Base-by-base conservation (phyloP, 1,284 basidiomycete species). In the Erythrobasidium hasegawianum region DNA sequence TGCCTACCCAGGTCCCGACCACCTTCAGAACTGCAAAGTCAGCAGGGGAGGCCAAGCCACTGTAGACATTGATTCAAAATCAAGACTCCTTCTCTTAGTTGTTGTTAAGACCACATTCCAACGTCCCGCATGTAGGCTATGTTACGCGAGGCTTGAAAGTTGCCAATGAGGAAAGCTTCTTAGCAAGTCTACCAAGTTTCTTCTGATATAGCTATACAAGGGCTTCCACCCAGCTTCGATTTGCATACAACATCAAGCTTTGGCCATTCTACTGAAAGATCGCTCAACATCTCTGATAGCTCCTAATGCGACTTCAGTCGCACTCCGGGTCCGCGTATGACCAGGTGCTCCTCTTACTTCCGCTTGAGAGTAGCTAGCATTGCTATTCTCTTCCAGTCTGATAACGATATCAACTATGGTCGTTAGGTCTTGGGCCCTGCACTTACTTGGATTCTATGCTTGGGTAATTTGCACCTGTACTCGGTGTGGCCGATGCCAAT, bases 391-490 rank as follows among this genome's bases (percentile, higher is more conserved):
- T 49, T 64, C 61, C 27, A 64, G 41, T 47, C 61, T 64, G 54
- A 64, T 13, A 26, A 47, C 20, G 2, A 16, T 14, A 13, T 54
- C 47, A 61, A 26, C 24, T 1, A 3, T 39, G 39, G 18, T 33
- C 1, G 8, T 7, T 38, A 1, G 5, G 20, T 11, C 5, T 1
- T 0, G 7, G 50, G 20, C 2, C 33, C n/a, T 11, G 26, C 9
- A 57, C 61, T 45, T 27, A 64, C 61, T 64, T 50, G 18, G 61
- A 64, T 26, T 64, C 61, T 41, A 64, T 64, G 61, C 61, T 64
- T 56, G 50, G 54, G 53, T 64, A 64, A 8, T 29, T 27, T 24
- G 50, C 50, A 7, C 26, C 43, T 18, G n/a, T 47, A 24, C 43
- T 47, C 4, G 43, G 22, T 8, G n/a, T 47, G 4, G 43, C 43